Evolutionary conservation across 2,329 filamentous ascomycete species (phyloP).

Genomic region (Cladorrhinum sp.): DNA sequence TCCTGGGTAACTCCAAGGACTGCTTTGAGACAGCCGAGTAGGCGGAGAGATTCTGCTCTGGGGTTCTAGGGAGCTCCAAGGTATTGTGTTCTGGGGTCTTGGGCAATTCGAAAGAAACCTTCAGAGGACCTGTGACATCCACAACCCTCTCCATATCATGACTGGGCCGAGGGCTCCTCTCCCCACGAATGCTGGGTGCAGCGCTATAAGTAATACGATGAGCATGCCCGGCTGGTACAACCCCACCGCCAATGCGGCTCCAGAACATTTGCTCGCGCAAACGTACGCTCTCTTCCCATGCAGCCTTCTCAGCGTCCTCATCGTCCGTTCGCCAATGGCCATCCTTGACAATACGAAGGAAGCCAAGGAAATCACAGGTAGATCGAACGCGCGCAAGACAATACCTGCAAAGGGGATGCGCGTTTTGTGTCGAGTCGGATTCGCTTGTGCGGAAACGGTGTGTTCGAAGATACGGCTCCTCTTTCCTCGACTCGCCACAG

Average conservation of each 20-base stretch:
- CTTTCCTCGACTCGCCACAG: conserved; percentile 79
- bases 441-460: conserved; percentile 90
- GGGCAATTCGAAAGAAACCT: conserved; percentile 10
- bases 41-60: neutral
- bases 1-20: neutral
- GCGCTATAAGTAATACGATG: conserved; percentile 25
- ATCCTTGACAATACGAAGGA: conserved; percentile 85
- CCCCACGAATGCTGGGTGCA: conserved; percentile 21
- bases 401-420: conserved; percentile 86
- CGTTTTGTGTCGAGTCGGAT: conserved; percentile 71
- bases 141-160: conserved; percentile 10
- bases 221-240: conserved; percentile 60
- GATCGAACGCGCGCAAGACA: conserved; percentile 81
- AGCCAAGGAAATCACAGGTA: conserved; percentile 89
- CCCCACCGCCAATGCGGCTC: conserved; percentile 86
- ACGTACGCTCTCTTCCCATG: conserved; percentile 92
- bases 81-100: conserved; percentile 3
- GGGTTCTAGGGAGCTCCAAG: neutral
- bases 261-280: conserved; percentile 96
- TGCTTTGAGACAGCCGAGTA: neutral
- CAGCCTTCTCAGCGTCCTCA: conserved; percentile 77
- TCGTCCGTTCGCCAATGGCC: conserved; percentile 86
- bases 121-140: neutral
- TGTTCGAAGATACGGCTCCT: conserved; percentile 67
- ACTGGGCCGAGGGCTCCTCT: conserved; percentile 27